These are phyloP conservation scores for Cicer chorassanicum DNA, from an alignment of 306 rosid species.

Conservation along the genomic window DNA sequence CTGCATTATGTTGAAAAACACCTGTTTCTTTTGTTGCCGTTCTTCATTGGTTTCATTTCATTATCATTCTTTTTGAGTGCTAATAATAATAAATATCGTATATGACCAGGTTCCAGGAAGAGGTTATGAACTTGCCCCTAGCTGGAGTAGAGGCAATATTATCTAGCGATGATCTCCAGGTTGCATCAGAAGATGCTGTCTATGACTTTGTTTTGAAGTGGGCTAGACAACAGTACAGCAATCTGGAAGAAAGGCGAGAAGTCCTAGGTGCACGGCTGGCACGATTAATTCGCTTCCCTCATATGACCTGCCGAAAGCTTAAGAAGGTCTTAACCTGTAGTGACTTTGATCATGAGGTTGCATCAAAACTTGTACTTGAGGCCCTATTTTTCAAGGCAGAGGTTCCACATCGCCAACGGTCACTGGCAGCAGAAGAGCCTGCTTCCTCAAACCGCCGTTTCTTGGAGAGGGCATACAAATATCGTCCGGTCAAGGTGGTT, in stretches of 20 bases:
- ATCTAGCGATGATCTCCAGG: conserved; percentile 90
- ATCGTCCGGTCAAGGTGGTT: conserved; percentile 96
- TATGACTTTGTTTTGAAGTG: conserved; percentile 93
- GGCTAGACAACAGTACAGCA: conserved; percentile 73
- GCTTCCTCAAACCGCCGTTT: conserved; percentile 66
- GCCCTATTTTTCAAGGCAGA: conserved; percentile 94
- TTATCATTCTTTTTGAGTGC: conserved; percentile 19
- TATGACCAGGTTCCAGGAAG: conserved; percentile 80
- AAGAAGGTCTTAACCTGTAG: conserved; percentile 85
- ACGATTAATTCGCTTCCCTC: conserved; percentile 83
- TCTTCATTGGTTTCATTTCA: conserved; percentile 23
- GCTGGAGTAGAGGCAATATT: conserved; percentile 92
- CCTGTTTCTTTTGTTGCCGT: conserved; percentile 21
- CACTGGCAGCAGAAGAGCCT: conserved; percentile 78
- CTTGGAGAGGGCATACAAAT: conserved; percentile 92
- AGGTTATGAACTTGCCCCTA: conserved; percentile 86
- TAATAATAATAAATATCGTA: conserved; percentile 34
- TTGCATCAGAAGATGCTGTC: conserved; percentile 97
- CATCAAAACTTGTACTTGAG: conserved; percentile 88
- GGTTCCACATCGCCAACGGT: conserved; percentile 89
- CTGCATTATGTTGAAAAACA: conserved; percentile 17
- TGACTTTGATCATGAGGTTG: conserved; percentile 86
- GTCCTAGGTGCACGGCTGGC: conserved; percentile 76
- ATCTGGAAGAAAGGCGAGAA: conserved; percentile 82
- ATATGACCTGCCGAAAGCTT: conserved; percentile 90